phyloP scores from a whole-genome alignment of 2,329 filamentous ascomycete genomes.

The Beauveria sp. region DNA sequence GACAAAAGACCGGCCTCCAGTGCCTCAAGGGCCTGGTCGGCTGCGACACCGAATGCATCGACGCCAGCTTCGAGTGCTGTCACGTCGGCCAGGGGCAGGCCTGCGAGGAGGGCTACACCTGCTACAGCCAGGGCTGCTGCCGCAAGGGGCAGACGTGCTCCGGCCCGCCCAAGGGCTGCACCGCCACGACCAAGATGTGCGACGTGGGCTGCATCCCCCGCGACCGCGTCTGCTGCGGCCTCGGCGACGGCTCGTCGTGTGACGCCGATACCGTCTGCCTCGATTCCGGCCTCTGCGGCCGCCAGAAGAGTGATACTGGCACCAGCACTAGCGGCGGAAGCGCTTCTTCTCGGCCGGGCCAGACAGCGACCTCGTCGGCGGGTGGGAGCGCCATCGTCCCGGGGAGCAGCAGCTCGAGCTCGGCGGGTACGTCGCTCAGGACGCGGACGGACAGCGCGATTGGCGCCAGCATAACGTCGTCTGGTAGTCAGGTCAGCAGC shows the following conservation, averaged over 20 bases:
- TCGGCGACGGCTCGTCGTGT: slow-evolving; percentile 6
- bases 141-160: slow-evolving; percentile 1
- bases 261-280: slow-evolving; percentile 2
- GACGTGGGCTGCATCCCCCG: slow-evolving; percentile 4
- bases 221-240: slow-evolving; percentile 5
- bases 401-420: neutral
- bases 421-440: neutral
- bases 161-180: slow-evolving; percentile 4
- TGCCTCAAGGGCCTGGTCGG: neutral
- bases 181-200: slow-evolving; percentile 1
- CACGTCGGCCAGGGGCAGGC: slow-evolving; percentile 6
- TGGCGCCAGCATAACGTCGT: neutral
- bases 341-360: neutral
- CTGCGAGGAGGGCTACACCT: slow-evolving; percentile 5
- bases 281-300: neutral
- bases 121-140: slow-evolving; percentile 9
- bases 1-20: neutral
- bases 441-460: neutral
- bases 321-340: neutral
- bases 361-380: neutral
- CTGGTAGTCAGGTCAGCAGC: neutral
- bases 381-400: neutral
- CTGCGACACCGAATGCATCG: slow-evolving; percentile 7
- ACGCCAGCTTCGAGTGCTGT: slow-evolving; percentile 2
- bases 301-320: neutral